Conservation (phyloP, 179 eudicot species). For the Dionaea muscipula region DNA sequence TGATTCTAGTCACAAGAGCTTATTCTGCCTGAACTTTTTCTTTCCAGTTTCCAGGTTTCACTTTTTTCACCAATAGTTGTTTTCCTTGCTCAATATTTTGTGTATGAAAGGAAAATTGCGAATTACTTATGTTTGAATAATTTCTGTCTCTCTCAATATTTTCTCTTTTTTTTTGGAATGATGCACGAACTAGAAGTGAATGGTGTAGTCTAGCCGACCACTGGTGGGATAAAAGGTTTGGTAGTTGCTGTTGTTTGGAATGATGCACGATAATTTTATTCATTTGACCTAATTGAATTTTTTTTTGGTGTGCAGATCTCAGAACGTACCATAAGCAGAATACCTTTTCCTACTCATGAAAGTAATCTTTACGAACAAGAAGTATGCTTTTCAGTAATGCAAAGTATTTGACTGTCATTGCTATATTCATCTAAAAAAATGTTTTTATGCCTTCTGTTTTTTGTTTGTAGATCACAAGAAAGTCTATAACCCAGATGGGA, state of each 20-base stretch:
- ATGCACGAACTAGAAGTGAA: too few relatives aligned
- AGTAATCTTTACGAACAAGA: constrained; percentile 69
- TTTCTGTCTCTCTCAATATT: too few relatives aligned
- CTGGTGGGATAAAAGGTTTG: too few relatives aligned
- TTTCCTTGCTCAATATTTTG: too few relatives aligned
- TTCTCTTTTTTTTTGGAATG: too few relatives aligned
- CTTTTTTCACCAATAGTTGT: too few relatives aligned
- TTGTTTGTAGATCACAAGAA: constrained; percentile 56
- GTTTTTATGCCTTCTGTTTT: constrained; percentile 8
- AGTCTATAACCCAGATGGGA: constrained; percentile 61
- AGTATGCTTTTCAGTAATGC: constrained; percentile 22
- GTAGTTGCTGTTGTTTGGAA: constrained; percentile 7
- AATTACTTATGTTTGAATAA: too few relatives aligned
- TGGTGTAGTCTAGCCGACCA: too few relatives aligned
- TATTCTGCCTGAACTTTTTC: too few relatives aligned
- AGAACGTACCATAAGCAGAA: constrained; percentile 32
- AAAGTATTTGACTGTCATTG: neutral
- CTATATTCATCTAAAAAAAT: neutral
- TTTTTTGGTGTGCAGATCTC: constrained; percentile 37
- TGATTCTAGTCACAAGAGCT: too few relatives aligned
- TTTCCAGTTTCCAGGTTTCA: too few relatives aligned
- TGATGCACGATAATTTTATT: neutral
- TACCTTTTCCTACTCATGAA: constrained; percentile 64
- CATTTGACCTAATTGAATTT: neutral
- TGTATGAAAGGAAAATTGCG: too few relatives aligned